phyloP scores from a whole-genome alignment of 164 flowering plant species.

The Pachysandra terminalis region DNA sequence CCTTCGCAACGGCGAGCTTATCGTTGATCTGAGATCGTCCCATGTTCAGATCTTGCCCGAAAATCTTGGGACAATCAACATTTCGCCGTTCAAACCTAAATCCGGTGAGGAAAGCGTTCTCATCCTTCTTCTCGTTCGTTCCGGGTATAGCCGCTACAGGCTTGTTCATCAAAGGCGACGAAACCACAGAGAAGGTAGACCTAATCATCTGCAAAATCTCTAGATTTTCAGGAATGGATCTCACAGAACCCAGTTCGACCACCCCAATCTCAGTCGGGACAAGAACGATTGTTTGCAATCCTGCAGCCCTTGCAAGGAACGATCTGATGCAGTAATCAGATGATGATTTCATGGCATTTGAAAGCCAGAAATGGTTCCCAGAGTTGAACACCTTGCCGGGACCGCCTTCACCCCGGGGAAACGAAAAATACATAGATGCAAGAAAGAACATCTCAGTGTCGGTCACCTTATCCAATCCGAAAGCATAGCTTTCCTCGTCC shows the following conservation, averaged over 20 bases:
- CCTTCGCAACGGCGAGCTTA: conserved; percentile 56
- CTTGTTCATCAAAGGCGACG: conserved; percentile 25
- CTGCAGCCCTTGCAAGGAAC: conserved; percentile 74
- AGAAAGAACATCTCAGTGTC: conserved; percentile 95
- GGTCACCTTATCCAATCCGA: conserved; percentile 74
- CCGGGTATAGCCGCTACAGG: conserved; percentile 19
- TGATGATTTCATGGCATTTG: conserved; percentile 46
- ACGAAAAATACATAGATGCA: conserved; percentile 92
- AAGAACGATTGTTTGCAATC: conserved; percentile 76
- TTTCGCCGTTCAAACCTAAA: conserved; percentile 29
- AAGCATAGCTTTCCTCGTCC: conserved; percentile 79
- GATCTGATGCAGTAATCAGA: conserved; percentile 78
- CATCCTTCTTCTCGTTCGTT: conserved; percentile 40
- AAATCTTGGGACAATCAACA: conserved; percentile 54
- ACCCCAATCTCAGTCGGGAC: conserved; percentile 87
- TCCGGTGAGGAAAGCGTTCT: conserved; percentile 19
- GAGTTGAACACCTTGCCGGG: conserved; percentile 77
- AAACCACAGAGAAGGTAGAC: conserved; percentile 43
- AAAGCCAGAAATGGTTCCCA: conserved; percentile 67
- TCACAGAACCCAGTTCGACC: conserved; percentile 84
- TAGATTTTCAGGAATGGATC: conserved; percentile 59
- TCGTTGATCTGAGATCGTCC: conserved; percentile 41
- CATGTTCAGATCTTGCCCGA: conserved; percentile 71
- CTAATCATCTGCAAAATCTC: conserved; percentile 52
- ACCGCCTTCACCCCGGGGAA: conserved; percentile 81